Percentiles rank a stretch among this genome's conserved stretches.
Conservation (phyloP, 306 rosid species). For the Vigna radiata region DNA sequence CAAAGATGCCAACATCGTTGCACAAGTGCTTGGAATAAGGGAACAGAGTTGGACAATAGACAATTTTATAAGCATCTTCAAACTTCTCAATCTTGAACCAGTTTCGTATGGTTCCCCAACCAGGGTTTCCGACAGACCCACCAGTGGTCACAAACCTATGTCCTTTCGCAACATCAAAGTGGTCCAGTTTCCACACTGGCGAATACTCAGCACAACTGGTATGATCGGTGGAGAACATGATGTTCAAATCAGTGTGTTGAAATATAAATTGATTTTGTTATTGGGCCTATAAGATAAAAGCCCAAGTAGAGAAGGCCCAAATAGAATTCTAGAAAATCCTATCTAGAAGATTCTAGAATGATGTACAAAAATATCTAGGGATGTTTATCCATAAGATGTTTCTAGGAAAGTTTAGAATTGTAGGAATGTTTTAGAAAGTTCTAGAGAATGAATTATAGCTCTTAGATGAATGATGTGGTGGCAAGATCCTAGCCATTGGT, state of each 20-base stretch:
- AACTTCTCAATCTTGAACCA: slow-evolving; percentile 65
- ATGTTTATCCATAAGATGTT: no score
- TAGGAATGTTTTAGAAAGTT: no score
- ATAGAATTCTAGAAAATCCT: no score
- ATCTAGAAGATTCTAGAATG: no score
- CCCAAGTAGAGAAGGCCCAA: no score
- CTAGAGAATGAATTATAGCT: no score
- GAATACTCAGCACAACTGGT: slow-evolving; percentile 13
- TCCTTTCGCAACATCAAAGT: slow-evolving; percentile 11
- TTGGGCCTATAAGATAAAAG: no score
- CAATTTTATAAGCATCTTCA: slow-evolving; percentile 51
- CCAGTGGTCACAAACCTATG: slow-evolving; percentile 50
- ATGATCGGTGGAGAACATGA: slow-evolving; percentile 31
- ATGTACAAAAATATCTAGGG: no score
- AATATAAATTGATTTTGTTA: no score
- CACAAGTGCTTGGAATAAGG: slow-evolving; percentile 5
- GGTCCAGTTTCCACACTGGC: slow-evolving; percentile 54
- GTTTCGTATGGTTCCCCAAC: slow-evolving; percentile 41
- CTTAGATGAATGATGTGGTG: no score
- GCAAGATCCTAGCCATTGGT: no score
- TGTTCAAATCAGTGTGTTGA: slow-evolving; percentile 64
- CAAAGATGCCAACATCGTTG: slow-evolving; percentile 25
- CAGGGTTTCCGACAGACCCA: slow-evolving; percentile 48
- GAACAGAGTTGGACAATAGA: slow-evolving; percentile 62
- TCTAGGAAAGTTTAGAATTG: no score